Evolutionary conservation across 805 yeast genomes (phyloP), one percentile per base, ranked within the genome.

Genomic region (Candida oleophila): DNA sequence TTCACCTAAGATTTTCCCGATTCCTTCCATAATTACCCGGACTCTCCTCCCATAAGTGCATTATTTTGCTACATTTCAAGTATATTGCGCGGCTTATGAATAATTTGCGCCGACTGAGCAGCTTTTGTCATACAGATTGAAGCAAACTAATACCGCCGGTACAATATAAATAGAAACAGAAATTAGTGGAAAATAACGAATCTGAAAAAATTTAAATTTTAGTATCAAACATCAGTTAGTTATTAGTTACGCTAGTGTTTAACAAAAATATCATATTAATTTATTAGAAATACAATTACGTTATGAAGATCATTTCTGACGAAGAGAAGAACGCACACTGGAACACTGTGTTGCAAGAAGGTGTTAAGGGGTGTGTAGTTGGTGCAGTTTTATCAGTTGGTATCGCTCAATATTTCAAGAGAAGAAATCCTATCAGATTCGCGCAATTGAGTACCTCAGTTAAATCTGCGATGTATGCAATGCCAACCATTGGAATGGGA

Each of bases 271-370:
- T 25, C 11, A 7, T 25, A 25, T 25, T 25, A 7, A 25, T 25
- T 25, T 25, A 25, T 25, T 7, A 25, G 30, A 25, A n/a, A n/a
- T n/a, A 25, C 30, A 25, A 25, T 25, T 25, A 7, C 11, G 11
- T 25, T 25, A 86, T 87, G 94, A 87, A 86, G 75, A 66, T 86
- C 50, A 71, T 83, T 39, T 69, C 83, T 25, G 72, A 76, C 49
- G 87, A 84, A 62, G 91, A 87, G 68, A 73, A 80, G 49, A 74
- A 74, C 45, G 89, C 82, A 18, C 90, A 87, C 64, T 73, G 74
- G 57, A 70, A 74, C 52, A 80, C 81, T 49, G 78, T 85, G 18
- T 59, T 77, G 11, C 55, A 62, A 7, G 92, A 90, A 62, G 89
- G 85, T 45, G 30, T 75, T 18, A 77, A 82, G 55, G 91, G 91